Conservation (phyloP, 805 yeast species). For the Cyberlindnera maritima region DNA sequence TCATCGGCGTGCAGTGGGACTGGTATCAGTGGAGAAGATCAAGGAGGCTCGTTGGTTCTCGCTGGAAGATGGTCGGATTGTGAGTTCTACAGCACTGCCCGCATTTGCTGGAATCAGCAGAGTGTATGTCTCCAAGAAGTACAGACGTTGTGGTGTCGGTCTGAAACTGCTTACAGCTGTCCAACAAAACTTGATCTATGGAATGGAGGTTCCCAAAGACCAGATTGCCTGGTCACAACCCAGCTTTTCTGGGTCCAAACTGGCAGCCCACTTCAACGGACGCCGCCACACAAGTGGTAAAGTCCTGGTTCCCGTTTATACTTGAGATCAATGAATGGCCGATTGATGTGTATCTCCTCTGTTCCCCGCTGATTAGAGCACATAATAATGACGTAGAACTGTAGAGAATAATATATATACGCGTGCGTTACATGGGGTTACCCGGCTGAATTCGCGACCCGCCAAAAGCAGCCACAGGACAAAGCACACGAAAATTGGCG, state of each 20-base stretch:
- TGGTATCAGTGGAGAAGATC: slow-evolving; percentile 51
- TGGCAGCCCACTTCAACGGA: slow-evolving; percentile 57
- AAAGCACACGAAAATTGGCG: not conserved
- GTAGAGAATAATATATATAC: not conserved
- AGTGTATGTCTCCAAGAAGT: slow-evolving; percentile 42
- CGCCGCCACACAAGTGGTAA: slow-evolving; percentile 52
- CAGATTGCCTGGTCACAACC: slow-evolving; percentile 75
- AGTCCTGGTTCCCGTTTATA: slow-evolving; percentile 47
- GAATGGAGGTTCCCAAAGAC: slow-evolving; percentile 38
- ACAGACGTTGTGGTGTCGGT: slow-evolving; percentile 52
- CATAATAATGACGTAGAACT: not conserved
- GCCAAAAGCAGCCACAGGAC: not conserved
- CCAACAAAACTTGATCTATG: slow-evolving; percentile 45
- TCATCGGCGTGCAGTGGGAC: slow-evolving; percentile 48
- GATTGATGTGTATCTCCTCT: too few species aligned
- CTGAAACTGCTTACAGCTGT: slow-evolving; percentile 42
- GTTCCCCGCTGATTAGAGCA: too few species aligned
- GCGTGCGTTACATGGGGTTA: not conserved
- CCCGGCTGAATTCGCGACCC: not conserved
- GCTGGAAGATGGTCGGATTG: slow-evolving; percentile 45
- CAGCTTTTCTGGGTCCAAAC: slow-evolving; percentile 57
- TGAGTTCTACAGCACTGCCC: slow-evolving; percentile 42
- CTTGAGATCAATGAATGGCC: not conserved
- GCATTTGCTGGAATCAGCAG: slow-evolving; percentile 47
- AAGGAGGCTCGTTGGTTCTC: slow-evolving; percentile 59